Percentiles rank a stretch among this genome's conserved stretches.
phyloP scores from a whole-genome alignment of 1,284 basidiomycete species.

The Amylostereum chailletii region DNA sequence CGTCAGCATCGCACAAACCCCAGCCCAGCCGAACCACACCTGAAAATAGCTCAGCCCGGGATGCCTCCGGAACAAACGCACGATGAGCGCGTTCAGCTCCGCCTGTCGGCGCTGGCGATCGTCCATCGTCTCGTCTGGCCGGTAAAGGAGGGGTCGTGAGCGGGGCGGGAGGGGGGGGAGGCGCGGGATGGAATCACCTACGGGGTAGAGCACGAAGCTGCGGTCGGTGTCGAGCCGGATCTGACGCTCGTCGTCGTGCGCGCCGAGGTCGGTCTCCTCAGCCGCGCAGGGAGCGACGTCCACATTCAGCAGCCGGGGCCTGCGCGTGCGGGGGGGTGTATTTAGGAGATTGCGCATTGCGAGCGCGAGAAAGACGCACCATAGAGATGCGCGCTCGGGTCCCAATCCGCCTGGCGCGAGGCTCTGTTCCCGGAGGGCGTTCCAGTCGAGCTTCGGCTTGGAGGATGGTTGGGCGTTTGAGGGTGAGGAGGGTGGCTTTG shows the following conservation, averaged over 20 bases:
- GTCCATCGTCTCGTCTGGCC: conserved; percentile 3
- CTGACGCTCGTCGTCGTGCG: conserved; percentile 77
- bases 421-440: conserved; percentile 36
- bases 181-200: conserved; percentile 45
- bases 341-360: conserved; percentile 11
- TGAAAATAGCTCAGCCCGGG: conserved; percentile 82
- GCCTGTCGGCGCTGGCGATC: conserved; percentile 42
- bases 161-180: conserved; percentile 13
- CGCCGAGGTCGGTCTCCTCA: conserved; percentile 9
- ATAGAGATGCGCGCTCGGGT: conserved; percentile 41
- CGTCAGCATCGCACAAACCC: neutral
- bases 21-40: conserved; percentile 27
- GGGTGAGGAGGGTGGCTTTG: too few species aligned
- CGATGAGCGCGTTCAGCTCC: conserved; percentile 69
- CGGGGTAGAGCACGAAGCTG: conserved; percentile 84
- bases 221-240: conserved; percentile 81
- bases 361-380: conserved; percentile 31
- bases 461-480: too few species aligned
- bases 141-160: neutral
- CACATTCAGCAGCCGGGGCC: conserved; percentile 40
- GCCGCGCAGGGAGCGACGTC: neutral
- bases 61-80: conserved; percentile 65
- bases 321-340: conserved; percentile 18
- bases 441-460: conserved; percentile 32
- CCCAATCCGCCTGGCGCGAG: conserved; percentile 58